Evolutionary conservation across 2,329 filamentous ascomycete genomes (phyloP).

Genomic region (Claviceps quebecensis): DNA sequence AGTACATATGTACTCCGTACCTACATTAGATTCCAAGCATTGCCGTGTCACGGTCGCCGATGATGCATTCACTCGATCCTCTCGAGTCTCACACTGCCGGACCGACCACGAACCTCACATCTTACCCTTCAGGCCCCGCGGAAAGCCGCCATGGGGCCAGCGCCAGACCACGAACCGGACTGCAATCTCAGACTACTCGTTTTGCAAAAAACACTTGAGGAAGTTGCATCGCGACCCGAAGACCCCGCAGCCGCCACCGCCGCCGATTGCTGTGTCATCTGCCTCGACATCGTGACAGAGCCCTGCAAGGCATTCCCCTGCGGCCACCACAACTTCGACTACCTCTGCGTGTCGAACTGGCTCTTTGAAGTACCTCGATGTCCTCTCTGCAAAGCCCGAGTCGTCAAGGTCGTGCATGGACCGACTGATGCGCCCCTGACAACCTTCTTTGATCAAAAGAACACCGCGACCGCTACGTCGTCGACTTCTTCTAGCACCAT

Average conservation of each 20-base stretch:
- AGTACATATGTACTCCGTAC: too few species aligned
- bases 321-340: conserved; percentile 71
- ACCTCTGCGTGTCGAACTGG: conserved; percentile 73
- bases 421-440: conserved; percentile 31
- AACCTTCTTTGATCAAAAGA: conserved; percentile 38
- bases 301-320: conserved; percentile 62
- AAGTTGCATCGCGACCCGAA: conserved; percentile 20
- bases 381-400: conserved; percentile 57
- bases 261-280: conserved; percentile 62
- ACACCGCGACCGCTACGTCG: background rate
- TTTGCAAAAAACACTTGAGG: conserved; percentile 30
- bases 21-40: too few species aligned
- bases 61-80: background rate
- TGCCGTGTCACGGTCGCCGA: background rate
- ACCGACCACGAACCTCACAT: background rate
- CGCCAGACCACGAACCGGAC: conserved; percentile 5
- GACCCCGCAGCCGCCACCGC: conserved; percentile 8
- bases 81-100: background rate
- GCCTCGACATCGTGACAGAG: conserved; percentile 62
- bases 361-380: conserved; percentile 57
- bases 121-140: too few species aligned
- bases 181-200: conserved; percentile 27
- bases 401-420: conserved; percentile 50
- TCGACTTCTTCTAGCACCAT: background rate
- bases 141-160: background rate